phyloP scores from a whole-genome alignment of 2,329 filamentous ascomycete species.

The Exophiala aquamarina region DNA sequence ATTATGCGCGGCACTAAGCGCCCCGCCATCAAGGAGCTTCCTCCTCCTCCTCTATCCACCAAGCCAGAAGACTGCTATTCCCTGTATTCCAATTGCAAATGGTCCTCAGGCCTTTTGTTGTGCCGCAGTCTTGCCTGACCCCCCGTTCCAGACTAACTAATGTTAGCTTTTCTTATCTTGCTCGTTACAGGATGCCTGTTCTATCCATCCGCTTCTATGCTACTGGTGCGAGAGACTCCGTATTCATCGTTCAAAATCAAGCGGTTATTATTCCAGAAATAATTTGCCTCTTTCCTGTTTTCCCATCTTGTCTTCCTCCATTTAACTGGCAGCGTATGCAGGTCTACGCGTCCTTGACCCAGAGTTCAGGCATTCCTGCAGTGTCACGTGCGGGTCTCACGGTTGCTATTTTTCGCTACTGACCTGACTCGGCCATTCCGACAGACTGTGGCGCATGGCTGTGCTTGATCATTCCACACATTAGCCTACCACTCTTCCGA shows the following conservation, averaged over 20 bases:
- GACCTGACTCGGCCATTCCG: conserved; percentile 15
- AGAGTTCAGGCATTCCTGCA: not conserved
- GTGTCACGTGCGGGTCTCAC: conserved; percentile 15
- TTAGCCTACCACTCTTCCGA: not conserved
- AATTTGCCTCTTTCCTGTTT: conserved; percentile 11
- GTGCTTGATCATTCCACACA: conserved; percentile 3
- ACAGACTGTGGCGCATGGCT: conserved; percentile 19
- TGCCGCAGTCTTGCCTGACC: no score
- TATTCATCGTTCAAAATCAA: conserved; percentile 6
- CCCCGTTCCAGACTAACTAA: no score
- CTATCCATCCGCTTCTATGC: not conserved
- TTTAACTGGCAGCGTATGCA: not conserved
- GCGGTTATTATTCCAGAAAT: conserved; percentile 17
- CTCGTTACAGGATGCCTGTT: conserved; percentile 15
- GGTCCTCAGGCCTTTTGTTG: no score
- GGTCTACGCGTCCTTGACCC: conserved; percentile 8
- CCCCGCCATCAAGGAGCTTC: conserved; percentile 6
- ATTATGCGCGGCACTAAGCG: conserved; percentile 18
- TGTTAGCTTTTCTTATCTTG: not conserved
- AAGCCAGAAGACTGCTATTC: not conserved
- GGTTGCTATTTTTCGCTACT: conserved; percentile 19
- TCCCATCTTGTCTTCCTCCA: conserved; percentile 2
- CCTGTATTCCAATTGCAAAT: no score
- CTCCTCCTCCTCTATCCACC: not conserved
- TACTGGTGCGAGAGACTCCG: conserved; percentile 13